These are phyloP conservation scores for Candida xyloterini DNA, from an alignment of 805 yeast genomes.

Conservation along the genomic window DNA sequence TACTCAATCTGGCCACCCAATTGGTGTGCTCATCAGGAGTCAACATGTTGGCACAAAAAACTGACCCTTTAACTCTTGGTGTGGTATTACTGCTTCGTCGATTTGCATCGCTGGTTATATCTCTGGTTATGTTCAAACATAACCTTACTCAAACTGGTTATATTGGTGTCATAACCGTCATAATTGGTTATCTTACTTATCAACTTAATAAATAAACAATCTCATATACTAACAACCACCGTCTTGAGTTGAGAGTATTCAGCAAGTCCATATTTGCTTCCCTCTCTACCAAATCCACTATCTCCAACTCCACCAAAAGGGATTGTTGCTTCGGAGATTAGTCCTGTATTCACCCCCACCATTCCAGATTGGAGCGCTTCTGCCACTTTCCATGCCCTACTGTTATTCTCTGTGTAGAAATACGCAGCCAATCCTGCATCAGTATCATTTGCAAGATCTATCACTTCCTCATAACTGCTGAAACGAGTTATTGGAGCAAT, in stretches of 20 bases:
- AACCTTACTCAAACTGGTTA: slow-evolving; percentile 36
- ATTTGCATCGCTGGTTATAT: slow-evolving; percentile 55
- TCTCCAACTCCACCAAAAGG: slow-evolving; percentile 74
- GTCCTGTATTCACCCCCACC: slow-evolving; percentile 76
- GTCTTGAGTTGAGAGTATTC: slow-evolving; percentile 67
- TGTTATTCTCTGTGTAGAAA: slow-evolving; percentile 53
- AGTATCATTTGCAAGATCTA: slow-evolving; percentile 55
- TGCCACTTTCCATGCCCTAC: slow-evolving; percentile 51
- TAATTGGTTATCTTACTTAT: slow-evolving; percentile 54
- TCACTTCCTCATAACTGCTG: slow-evolving; percentile 50
- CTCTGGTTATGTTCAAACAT: slow-evolving; percentile 52
- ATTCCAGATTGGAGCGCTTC: slow-evolving; percentile 69
- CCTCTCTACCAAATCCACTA: slow-evolving; percentile 78
- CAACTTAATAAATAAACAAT: not conserved
- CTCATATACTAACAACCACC: slow-evolving; percentile 42
- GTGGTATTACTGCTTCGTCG: slow-evolving; percentile 61
- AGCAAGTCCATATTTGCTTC: slow-evolving; percentile 66
- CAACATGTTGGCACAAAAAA: slow-evolving; percentile 52
- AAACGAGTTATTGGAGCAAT: slow-evolving; percentile 65
- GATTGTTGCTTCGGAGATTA: slow-evolving; percentile 57
- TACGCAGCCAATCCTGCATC: slow-evolving; percentile 75
- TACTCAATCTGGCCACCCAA: slow-evolving; percentile 51
- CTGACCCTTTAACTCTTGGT: slow-evolving; percentile 62
- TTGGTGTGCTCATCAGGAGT: slow-evolving; percentile 67
- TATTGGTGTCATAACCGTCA: slow-evolving; percentile 50